A percentile compares a stretch with the other conserved stretches of the same genome.
Conservation (phyloP, 768 basidiomycete genomes). For the Russula brevipes region DNA sequence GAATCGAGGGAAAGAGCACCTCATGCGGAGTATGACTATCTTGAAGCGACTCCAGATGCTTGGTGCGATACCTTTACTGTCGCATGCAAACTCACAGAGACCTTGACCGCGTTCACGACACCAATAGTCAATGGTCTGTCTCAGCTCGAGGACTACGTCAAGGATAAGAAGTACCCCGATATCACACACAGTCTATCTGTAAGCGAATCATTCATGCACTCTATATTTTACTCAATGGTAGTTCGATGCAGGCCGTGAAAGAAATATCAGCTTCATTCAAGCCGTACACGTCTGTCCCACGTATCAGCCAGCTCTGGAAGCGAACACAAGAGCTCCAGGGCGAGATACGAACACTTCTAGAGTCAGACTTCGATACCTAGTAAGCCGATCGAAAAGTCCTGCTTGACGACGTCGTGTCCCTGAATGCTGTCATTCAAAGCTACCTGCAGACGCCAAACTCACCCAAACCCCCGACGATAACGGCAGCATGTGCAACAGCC, state of each 20-base stretch:
- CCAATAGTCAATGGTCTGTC: conserved; percentile 70
- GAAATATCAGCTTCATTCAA: conserved; percentile 80
- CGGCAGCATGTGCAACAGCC: conserved; percentile 82
- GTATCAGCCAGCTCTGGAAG: conserved; percentile 71
- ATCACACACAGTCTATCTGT: conserved; percentile 79
- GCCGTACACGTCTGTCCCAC: conserved; percentile 67
- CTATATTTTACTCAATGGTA: conserved; percentile 3
- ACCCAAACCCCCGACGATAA: conserved; percentile 54
- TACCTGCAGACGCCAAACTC: conserved; percentile 66
- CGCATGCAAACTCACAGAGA: not conserved
- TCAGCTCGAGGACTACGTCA: conserved; percentile 73
- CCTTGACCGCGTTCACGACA: not conserved
- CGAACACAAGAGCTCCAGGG: conserved; percentile 79
- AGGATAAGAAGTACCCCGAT: conserved; percentile 75
- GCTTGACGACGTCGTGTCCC: not conserved
- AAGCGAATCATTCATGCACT: conserved; percentile 34
- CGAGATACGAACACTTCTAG: conserved; percentile 73
- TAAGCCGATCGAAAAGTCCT: conserved; percentile 39
- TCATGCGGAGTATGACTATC: conserved; percentile 83
- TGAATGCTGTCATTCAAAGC: conserved; percentile 37
- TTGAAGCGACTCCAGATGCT: conserved; percentile 92
- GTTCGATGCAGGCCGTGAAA: conserved; percentile 65
- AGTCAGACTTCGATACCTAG: conserved; percentile 91
- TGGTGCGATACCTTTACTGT: conserved; percentile 45
- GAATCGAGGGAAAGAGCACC: conserved; percentile 90